Percentiles rank a stretch among this genome's conserved stretches.
Evolutionary conservation across 345 rosid genomes (phyloP).

Genomic region (Populus alba): DNA sequence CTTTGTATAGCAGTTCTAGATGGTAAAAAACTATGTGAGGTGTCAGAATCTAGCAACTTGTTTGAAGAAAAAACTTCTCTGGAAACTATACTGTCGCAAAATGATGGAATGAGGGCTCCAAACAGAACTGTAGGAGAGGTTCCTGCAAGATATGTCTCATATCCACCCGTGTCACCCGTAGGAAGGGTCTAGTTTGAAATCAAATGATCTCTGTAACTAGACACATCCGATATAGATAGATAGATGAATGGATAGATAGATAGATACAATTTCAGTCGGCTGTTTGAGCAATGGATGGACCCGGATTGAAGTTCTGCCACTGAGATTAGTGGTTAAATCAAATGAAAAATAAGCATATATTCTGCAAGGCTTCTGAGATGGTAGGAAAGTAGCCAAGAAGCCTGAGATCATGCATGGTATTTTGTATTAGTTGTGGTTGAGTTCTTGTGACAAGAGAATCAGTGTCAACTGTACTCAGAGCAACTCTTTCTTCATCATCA

Average conservation of each 20-base stretch:
- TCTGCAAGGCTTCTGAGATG: constrained; percentile 7
- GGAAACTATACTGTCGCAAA: constrained; percentile 9
- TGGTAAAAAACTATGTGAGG: constrained; percentile 31
- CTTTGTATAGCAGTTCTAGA: constrained; percentile 72
- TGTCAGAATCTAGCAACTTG: constrained; percentile 8
- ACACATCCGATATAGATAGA: background rate
- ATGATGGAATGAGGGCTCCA: constrained; percentile 24
- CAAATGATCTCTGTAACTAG: constrained; percentile 24
- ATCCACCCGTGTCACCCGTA: constrained; percentile 71
- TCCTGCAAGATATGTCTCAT: constrained; percentile 53
- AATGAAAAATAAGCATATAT: constrained; percentile 7
- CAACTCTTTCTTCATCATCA: constrained; percentile 20
- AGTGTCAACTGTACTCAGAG: constrained; percentile 8
- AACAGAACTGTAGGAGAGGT: constrained; percentile 37
- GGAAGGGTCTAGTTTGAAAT: constrained; percentile 56
- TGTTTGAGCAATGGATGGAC: constrained; percentile 10
- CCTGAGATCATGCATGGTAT: constrained; percentile 10
- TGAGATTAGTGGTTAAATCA: background rate
- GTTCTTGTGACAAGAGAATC: constrained; percentile 16
- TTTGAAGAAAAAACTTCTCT: constrained; percentile 12
- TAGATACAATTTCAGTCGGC: constrained; percentile 18
- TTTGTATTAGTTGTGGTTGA: constrained; percentile 11
- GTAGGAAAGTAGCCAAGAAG: constrained; percentile 3
- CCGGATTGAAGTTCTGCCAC: constrained; percentile 4
- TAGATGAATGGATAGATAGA: background rate